Evolutionary conservation across 2,329 filamentous ascomycete species (phyloP), one percentile per base, ranked within the genome.

Genomic region (Neofusicoccum ribis): DNA sequence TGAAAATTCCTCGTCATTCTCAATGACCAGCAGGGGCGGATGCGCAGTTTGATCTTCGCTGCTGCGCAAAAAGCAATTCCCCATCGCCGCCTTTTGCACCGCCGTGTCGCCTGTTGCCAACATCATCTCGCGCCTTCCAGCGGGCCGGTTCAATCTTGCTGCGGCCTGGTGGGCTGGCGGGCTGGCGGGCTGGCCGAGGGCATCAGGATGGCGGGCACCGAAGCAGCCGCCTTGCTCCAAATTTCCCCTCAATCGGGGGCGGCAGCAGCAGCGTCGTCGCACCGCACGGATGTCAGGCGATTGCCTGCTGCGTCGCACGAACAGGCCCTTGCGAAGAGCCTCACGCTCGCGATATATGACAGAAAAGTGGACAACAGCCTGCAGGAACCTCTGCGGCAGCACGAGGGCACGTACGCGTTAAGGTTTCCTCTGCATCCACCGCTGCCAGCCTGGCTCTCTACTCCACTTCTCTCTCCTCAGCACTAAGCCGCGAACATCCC

Each of bases 251-350:
- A 39, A 8, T 59, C 11, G 54, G 54, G 23, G 37, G 14, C 6
- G 39, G 20, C 31, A 8, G 44, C 31, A 41, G 31, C 43, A 34
- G 59, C 59, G 41, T 50, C 59, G 46, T 62, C 36, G 59, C 59
- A 50, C 59, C 59, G 59, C 59, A 62, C 59, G 59, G 46, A 62
- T 62, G 59, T 62, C 59, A 62, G 59, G 59, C 59, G 59, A 62
- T 62, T 62, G 59, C 59, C 47, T 62, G 59, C 59, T 62, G 59
- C 59, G 59, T 62, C 59, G 59, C 59, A 62, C 59, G 46, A 62
- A 62, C 59, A 62, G 44, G 59, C 59, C 59, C 27, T 37, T 43
- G 34, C 27, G 17, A 47, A 60, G 56, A 60, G 56, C 56, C 56
- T 47, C 56, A 60, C 43, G 56, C 56, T 17, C 56, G 31, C 56